Evolutionary conservation across 164 flowering plant genomes (phyloP).

Genomic region (Chimonanthus salicifolius): DNA sequence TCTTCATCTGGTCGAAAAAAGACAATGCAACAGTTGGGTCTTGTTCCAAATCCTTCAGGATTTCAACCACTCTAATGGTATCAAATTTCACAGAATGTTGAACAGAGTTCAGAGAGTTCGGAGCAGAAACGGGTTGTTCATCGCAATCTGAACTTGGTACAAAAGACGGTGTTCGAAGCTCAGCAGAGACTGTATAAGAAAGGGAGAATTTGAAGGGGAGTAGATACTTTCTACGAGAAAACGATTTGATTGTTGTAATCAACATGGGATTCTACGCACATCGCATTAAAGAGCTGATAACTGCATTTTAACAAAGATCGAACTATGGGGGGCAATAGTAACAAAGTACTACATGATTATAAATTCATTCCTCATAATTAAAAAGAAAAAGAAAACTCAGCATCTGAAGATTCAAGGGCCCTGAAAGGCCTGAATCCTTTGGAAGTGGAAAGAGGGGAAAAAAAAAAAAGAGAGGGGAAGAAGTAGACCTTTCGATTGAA

Average conservation of each 20-base stretch:
- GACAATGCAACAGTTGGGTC: constrained; percentile 49
- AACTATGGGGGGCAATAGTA: background rate
- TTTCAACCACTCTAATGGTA: constrained; percentile 26
- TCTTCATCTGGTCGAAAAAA: constrained; percentile 36
- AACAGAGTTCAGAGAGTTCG: background rate
- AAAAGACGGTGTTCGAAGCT: constrained; percentile 3
- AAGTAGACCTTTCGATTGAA: no score
- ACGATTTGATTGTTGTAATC: constrained; percentile 14
- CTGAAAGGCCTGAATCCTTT: no score
- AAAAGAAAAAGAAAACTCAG: no score
- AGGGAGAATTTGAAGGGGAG: constrained; percentile 6
- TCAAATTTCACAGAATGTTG: constrained; percentile 16
- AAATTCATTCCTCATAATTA: no score
- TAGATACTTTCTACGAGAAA: constrained; percentile 7
- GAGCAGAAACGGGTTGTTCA: constrained; percentile 1
- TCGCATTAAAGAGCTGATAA: background rate
- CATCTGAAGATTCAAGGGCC: no score
- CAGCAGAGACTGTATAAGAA: constrained; percentile 8
- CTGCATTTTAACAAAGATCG: background rate
- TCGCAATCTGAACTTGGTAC: constrained; percentile 1
- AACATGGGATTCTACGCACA: constrained; percentile 21
- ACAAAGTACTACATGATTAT: no score
- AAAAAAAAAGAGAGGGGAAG: no score
- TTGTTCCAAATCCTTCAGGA: constrained; percentile 30
- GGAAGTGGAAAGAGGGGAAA: no score